phyloP scores from a whole-genome alignment of 176 grass and related monocot genomes.

The Oryza rufipogon region DNA sequence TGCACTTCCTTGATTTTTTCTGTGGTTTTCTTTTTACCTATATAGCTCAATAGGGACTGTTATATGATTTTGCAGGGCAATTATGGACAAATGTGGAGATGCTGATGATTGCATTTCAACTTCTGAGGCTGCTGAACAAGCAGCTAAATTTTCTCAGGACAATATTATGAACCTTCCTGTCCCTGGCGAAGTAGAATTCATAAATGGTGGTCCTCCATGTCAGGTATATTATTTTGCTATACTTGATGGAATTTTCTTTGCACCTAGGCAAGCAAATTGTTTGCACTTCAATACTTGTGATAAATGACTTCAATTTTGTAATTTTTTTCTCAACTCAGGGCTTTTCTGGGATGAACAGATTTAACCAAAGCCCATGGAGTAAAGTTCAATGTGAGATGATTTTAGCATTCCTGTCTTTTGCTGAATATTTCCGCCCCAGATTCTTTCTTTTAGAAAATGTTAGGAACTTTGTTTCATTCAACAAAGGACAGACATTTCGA shows the following conservation, averaged over 20 bases:
- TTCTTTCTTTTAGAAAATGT: constrained; percentile 99
- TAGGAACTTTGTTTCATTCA: constrained; percentile 96
- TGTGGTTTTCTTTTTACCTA: background rate
- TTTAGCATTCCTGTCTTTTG: constrained; percentile 95
- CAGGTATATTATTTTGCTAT: constrained; percentile 63
- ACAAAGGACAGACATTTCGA: constrained; percentile 98
- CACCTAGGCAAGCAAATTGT: constrained; percentile 11
- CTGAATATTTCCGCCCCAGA: constrained; percentile 90
- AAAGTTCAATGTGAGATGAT: constrained; percentile 99
- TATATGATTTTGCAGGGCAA: constrained; percentile 60
- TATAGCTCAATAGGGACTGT: constrained; percentile 3
- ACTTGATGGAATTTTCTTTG: background rate
- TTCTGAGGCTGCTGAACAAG: constrained; percentile 87
- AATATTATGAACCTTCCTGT: constrained; percentile 88
- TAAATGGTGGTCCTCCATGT: constrained; percentile 98
- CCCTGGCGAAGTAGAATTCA: constrained; percentile 97
- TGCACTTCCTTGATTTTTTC: constrained; percentile 30
- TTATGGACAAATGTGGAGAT: constrained; percentile 98
- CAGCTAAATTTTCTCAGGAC: constrained; percentile 64
- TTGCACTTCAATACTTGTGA: background rate
- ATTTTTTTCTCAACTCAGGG: constrained; percentile 63
- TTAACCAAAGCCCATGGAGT: constrained; percentile 97
- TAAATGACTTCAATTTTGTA: background rate
- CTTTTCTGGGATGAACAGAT: constrained; percentile 99
- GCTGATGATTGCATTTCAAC: constrained; percentile 91